Evolutionary conservation across 1,139 yeast species (phyloP).

Genomic region (Wickerhamiella infanticola): DNA sequence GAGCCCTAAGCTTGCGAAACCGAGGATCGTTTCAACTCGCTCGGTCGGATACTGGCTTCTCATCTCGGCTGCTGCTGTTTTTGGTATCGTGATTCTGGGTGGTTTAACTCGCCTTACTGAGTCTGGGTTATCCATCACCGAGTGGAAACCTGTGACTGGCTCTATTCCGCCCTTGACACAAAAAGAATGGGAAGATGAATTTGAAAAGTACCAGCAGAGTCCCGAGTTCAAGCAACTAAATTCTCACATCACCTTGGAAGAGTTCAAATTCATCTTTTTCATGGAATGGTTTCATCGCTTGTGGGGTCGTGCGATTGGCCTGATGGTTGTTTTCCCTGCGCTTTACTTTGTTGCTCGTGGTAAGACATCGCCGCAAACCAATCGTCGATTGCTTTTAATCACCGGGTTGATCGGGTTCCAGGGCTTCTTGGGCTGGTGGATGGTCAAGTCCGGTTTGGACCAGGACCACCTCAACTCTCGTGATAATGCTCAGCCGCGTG

Average conservation of each 20-base stretch:
- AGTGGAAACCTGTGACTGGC: conserved; percentile 98
- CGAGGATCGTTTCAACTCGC: conserved; percentile 15
- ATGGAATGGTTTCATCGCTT: conserved; percentile 98
- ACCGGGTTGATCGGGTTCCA: conserved; percentile 75
- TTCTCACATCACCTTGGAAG: conserved; percentile 81
- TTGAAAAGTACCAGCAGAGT: conserved; percentile 59
- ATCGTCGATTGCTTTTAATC: conserved; percentile 52
- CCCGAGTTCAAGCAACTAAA: conserved; percentile 88
- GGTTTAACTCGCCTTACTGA: conserved; percentile 92
- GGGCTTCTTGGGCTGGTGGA: conserved; percentile 99
- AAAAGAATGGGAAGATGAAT: conserved; percentile 74
- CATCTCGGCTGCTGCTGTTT: conserved; percentile 81
- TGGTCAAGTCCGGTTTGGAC: conserved; percentile 93
- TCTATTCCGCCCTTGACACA: conserved; percentile 72
- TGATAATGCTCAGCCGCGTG: conserved; percentile 77
- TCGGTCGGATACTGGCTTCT: conserved; percentile 75
- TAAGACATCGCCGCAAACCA: conserved; percentile 53
- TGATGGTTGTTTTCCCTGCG: conserved; percentile 71
- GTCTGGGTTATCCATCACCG: conserved; percentile 90
- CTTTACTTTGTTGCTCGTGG: conserved; percentile 56
- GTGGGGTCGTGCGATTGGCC: conserved; percentile 82
- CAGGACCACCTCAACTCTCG: conserved; percentile 54
- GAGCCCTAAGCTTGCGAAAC: conserved; percentile 9
- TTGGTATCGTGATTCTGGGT: conserved; percentile 92
- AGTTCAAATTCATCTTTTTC: conserved; percentile 82